Evolutionary conservation across 2,329 filamentous ascomycete genomes (phyloP).

Genomic region (Ophiosphaerella herpotricha): DNA sequence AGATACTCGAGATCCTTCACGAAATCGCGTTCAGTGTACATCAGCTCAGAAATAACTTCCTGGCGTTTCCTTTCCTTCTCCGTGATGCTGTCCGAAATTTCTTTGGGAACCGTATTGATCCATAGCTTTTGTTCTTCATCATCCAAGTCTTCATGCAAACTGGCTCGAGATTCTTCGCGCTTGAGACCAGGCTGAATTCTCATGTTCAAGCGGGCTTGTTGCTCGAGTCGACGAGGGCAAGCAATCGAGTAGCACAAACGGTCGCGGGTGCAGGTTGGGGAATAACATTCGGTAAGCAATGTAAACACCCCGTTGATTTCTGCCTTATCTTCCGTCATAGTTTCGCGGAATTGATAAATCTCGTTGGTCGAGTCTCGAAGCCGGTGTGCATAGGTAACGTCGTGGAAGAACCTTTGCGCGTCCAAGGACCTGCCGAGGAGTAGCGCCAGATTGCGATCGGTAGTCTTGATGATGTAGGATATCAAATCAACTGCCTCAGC

Average conservation of each 20-base stretch:
- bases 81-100: constrained; percentile 85
- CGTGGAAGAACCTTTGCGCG: constrained; percentile 98
- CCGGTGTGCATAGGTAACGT: constrained; percentile 96
- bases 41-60: constrained; percentile 96
- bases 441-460: constrained; percentile 89
- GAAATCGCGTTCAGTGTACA: constrained; percentile 98
- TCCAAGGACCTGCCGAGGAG: constrained; percentile 89
- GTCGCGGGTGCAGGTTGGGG: constrained; percentile 93
- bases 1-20: constrained; percentile 98
- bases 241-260: constrained; percentile 98
- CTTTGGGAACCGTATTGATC: constrained; percentile 98
- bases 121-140: constrained; percentile 97
- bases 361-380: constrained; percentile 92
- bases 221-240: constrained; percentile 88
- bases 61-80: constrained; percentile 97
- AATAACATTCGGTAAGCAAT: constrained; percentile 94
- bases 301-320: constrained; percentile 97
- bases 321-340: constrained; percentile 81
- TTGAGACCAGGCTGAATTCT: constrained; percentile 89
- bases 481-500: constrained; percentile 95
- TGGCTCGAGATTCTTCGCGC: constrained; percentile 69
- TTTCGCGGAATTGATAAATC: constrained; percentile 96
- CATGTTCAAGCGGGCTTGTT: constrained; percentile 90
- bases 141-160: constrained; percentile 83
- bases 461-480: constrained; percentile 95